Percentiles rank a stretch among this genome's conserved stretches.
phyloP scores from a whole-genome alignment of 2,329 filamentous ascomycete species.

The Aspergillus chevalieri region DNA sequence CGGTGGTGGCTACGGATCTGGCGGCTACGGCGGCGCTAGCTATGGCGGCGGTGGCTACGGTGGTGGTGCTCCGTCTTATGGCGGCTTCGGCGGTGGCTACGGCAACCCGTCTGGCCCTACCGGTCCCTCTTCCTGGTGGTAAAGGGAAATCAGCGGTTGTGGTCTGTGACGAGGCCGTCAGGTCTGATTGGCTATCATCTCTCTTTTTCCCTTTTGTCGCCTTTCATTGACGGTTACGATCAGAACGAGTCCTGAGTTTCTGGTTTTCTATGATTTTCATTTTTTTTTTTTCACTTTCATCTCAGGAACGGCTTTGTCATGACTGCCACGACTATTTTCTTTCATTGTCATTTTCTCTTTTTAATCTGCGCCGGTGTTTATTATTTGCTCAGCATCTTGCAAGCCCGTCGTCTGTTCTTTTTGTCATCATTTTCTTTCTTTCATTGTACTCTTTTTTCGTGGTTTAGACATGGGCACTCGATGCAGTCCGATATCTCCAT shows the following conservation, averaged over 20 bases:
- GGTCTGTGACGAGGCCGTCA: constrained; percentile 36
- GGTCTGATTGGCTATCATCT: constrained; percentile 31
- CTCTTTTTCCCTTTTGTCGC: constrained; percentile 24
- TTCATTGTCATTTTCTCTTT: constrained; percentile 15
- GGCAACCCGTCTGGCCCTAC: constrained; percentile 46
- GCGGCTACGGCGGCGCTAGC: constrained; percentile 23
- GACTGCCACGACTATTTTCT: constrained; percentile 39
- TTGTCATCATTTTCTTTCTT: constrained; percentile 17
- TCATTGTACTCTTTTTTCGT: constrained; percentile 19
- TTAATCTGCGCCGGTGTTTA: constrained; percentile 20
- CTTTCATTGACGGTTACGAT: constrained; percentile 34
- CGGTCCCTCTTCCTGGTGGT: constrained; percentile 49
- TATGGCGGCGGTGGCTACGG: constrained; percentile 22
- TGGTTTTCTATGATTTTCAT: constrained; percentile 14
- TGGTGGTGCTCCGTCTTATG: neutral
- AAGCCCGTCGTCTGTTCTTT: constrained; percentile 7
- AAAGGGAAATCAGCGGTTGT: constrained; percentile 28
- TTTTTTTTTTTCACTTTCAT: constrained; percentile 18
- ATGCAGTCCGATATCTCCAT: constrained; percentile 32
- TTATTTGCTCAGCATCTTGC: constrained; percentile 21
- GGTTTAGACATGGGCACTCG: constrained; percentile 34
- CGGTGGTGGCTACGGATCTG: constrained; percentile 22
- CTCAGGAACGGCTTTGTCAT: constrained; percentile 40
- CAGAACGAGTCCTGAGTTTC: constrained; percentile 32
- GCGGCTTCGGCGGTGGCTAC: constrained; percentile 30